Evolutionary conservation across 2,329 filamentous ascomycete genomes (phyloP).

Genomic region (Trichophyton rubrum): DNA sequence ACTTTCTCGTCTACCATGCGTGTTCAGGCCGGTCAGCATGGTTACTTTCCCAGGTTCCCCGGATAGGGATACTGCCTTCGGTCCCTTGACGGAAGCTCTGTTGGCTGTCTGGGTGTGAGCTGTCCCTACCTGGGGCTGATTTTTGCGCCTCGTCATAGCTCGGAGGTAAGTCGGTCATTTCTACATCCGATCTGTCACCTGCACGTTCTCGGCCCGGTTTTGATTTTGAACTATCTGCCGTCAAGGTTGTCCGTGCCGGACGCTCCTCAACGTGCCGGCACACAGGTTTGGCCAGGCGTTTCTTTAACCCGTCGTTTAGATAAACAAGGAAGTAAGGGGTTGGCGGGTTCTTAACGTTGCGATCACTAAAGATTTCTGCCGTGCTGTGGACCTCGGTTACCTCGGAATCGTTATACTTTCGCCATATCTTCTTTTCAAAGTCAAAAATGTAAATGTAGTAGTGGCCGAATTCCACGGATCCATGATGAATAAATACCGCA

Average conservation of each 20-base stretch:
- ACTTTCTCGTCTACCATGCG: conserved; percentile 20
- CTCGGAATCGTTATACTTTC: conserved; percentile 82
- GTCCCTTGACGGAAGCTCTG: not conserved
- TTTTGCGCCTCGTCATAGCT: conserved; percentile 12
- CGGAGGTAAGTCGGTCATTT: conserved; percentile 9
- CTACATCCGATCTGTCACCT: not conserved
- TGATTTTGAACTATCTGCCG: not conserved
- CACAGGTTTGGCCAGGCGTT: conserved; percentile 47
- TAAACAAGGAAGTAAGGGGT: conserved; percentile 79
- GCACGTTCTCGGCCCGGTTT: not conserved
- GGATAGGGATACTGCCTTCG: not conserved
- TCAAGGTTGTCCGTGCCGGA: not conserved
- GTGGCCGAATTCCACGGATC: conserved; percentile 59
- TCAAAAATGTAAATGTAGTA: conserved; percentile 97
- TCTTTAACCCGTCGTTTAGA: conserved; percentile 54
- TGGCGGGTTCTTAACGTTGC: conserved; percentile 49
- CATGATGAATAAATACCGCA: conserved; percentile 81
- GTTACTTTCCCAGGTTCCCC: conserved; percentile 7
- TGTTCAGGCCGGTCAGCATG: conserved; percentile 19
- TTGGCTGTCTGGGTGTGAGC: conserved; percentile 8
- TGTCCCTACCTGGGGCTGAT: conserved; percentile 21
- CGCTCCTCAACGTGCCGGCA: conserved; percentile 30
- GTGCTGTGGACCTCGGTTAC: conserved; percentile 57
- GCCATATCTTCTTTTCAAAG: conserved; percentile 69
- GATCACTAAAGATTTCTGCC: conserved; percentile 54